Evolutionary conservation across 2,329 filamentous ascomycete species (phyloP).

Genomic region (Pyrenochaeta sp.): DNA sequence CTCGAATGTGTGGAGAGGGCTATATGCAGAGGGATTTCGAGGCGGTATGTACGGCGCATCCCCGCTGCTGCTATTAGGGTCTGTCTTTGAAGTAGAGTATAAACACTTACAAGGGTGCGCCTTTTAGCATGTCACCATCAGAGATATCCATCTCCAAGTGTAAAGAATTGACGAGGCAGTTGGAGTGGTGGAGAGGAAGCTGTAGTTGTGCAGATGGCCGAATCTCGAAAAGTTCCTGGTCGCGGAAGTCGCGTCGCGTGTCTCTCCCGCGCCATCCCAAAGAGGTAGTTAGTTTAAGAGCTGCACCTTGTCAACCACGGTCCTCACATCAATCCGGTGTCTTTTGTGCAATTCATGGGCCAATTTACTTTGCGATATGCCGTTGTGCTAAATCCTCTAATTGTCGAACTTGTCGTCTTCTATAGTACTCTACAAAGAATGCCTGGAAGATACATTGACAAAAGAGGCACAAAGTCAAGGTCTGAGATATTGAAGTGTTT

Average conservation of each 20-base stretch:
- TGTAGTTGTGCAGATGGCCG: conserved; percentile 2
- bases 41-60: conserved; percentile 32
- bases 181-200: conserved; percentile 2
- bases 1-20: conserved; percentile 76
- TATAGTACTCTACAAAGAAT: background rate
- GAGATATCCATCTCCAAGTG: conserved; percentile 14
- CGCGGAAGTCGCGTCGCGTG: conserved; percentile 28
- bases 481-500: background rate
- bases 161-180: background rate
- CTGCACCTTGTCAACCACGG: background rate
- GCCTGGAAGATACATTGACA: too few relatives aligned
- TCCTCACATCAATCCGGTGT: background rate
- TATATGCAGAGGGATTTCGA: conserved; percentile 67
- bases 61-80: conserved; percentile 31
- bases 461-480: background rate
- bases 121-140: conserved; percentile 36
- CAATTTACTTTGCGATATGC: background rate
- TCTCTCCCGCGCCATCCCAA: conserved; percentile 25
- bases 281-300: conserved; percentile 27
- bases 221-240: conserved; percentile 15
- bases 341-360: too few relatives aligned
- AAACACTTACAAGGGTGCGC: conserved; percentile 40
- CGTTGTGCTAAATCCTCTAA: background rate
- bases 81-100: background rate
- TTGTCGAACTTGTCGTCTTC: too few relatives aligned